Percentiles rank a stretch among this genome's conserved stretches.
phyloP scores from a whole-genome alignment of 192 early-diverging fungal species.

The Backusella australiensis region DNA sequence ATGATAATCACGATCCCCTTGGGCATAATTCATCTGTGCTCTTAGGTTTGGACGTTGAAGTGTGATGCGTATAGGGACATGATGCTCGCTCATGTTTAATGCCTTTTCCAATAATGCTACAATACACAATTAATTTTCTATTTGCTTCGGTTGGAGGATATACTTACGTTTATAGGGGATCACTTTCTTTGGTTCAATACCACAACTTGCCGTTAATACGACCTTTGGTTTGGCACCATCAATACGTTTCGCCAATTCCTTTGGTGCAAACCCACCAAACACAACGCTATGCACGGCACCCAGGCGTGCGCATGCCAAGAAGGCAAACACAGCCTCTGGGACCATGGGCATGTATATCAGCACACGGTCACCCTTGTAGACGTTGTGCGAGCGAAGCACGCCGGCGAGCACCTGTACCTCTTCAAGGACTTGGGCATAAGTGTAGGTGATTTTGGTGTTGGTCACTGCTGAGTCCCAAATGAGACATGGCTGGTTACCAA shows the following conservation, averaged over 20 bases:
- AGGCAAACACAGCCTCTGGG: conserved; percentile 74
- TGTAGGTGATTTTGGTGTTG: conserved; percentile 48
- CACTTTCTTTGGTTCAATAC: conserved; percentile 72
- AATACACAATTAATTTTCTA: too few relatives aligned
- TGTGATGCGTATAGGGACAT: conserved; percentile 51
- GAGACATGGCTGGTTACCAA: conserved; percentile 61
- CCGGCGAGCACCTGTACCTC: conserved; percentile 66
- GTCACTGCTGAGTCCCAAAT: conserved; percentile 77
- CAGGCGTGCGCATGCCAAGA: conserved; percentile 83
- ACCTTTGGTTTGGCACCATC: conserved; percentile 74
- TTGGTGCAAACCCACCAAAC: conserved; percentile 78
- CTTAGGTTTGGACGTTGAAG: conserved; percentile 63
- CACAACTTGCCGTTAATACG: conserved; percentile 74
- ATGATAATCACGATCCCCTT: conserved; percentile 58
- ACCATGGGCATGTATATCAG: conserved; percentile 87
- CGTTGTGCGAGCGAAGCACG: conserved; percentile 58
- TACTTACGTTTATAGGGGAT: conserved; percentile 68
- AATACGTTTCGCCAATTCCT: conserved; percentile 82
- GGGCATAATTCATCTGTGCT: conserved; percentile 45
- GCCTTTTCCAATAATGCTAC: conserved; percentile 71
- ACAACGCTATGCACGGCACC: conserved; percentile 85
- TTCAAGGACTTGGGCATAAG: conserved; percentile 66
- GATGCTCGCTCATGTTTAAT: conserved; percentile 48
- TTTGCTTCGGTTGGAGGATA: too few relatives aligned
- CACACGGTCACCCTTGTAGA: conserved; percentile 70